Conservation (phyloP, 2,329 filamentous ascomycete species). For the Colletotrichum somersetense region DNA sequence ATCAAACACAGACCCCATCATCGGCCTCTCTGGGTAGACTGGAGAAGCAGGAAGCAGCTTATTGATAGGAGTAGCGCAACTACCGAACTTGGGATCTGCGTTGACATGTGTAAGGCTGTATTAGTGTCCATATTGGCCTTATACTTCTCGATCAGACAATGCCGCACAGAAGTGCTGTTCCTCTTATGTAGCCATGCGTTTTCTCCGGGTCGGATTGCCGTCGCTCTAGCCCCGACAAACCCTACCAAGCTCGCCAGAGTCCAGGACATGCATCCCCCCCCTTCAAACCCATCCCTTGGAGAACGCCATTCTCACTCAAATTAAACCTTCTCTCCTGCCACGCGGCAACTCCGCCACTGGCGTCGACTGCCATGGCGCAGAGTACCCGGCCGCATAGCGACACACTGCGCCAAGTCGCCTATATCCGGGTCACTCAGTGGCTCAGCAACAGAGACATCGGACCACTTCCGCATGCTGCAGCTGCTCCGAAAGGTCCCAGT, state of each 20-base stretch:
- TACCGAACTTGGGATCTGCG: no score
- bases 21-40: neutral
- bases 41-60: neutral
- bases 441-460: slow-evolving; percentile 14
- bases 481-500: slow-evolving; percentile 8
- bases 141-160: neutral
- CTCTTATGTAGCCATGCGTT: neutral
- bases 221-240: neutral
- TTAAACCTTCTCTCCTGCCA: neutral
- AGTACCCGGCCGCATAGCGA: neutral
- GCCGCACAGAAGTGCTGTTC: neutral
- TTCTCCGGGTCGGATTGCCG: neutral
- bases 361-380: neutral
- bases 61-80: neutral
- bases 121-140: neutral
- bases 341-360: slow-evolving; percentile 4
- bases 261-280: neutral
- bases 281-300: neutral
- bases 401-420: slow-evolving; percentile 10
- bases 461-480: slow-evolving; percentile 6
- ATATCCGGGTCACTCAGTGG: neutral
- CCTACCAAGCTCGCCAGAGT: neutral
- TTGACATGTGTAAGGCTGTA: neutral
- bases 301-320: neutral
- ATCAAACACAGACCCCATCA: neutral